Percentiles rank a stretch among this genome's conserved stretches.
Evolutionary conservation across 2,329 filamentous ascomycete genomes (phyloP).

Genomic region (Endoconidiophora polonica): DNA sequence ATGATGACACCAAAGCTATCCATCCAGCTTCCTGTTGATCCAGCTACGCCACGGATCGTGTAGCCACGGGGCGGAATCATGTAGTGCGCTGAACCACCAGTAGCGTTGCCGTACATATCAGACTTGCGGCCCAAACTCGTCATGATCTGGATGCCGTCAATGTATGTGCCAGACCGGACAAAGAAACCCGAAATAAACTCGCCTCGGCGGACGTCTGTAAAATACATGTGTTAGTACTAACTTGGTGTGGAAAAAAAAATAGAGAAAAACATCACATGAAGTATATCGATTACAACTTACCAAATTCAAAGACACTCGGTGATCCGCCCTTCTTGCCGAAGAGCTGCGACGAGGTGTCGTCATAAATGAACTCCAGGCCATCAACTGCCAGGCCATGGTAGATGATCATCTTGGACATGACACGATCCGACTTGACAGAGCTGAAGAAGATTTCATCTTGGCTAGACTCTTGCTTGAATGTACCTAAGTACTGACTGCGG

Average conservation of each 20-base stretch:
- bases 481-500: constrained; percentile 57
- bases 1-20: constrained; percentile 73
- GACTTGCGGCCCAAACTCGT: constrained; percentile 81
- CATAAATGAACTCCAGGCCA: constrained; percentile 84
- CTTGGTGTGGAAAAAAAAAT: not conserved
- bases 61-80: constrained; percentile 80
- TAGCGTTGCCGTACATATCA: constrained; percentile 63
- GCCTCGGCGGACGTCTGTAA: constrained; percentile 38
- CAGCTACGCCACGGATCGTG: constrained; percentile 72
- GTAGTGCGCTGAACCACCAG: constrained; percentile 65
- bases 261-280: not conserved
- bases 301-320: constrained; percentile 55
- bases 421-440: constrained; percentile 48
- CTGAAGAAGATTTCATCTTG: constrained; percentile 60
- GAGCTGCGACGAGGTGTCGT: constrained; percentile 67
- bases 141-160: constrained; percentile 78
- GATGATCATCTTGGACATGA: constrained; percentile 58
- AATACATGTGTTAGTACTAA: constrained; percentile 10
- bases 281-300: constrained; percentile 28
- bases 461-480: constrained; percentile 54
- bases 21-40: constrained; percentile 64
- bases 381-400: constrained; percentile 65
- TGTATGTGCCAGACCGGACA: constrained; percentile 62
- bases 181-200: constrained; percentile 81
- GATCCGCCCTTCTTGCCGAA: constrained; percentile 71